phyloP scores from a whole-genome alignment of 768 basidiomycete species.

The Hydnomerulius pinastri region DNA sequence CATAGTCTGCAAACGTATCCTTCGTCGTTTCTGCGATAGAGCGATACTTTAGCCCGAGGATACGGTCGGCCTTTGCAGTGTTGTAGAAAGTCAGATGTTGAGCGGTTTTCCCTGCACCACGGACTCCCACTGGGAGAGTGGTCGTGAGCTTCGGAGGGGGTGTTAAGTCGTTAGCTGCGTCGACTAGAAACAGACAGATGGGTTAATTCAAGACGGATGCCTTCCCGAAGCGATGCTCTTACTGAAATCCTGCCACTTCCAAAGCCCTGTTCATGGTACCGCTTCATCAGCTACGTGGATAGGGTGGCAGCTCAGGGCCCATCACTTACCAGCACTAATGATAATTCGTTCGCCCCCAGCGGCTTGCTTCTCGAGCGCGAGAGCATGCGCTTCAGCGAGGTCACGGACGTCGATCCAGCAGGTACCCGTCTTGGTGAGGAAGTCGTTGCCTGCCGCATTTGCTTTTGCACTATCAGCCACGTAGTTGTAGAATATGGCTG shows the following conservation, averaged over 20 bases:
- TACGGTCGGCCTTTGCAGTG: conserved; percentile 37
- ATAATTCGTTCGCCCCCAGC: conserved; percentile 63
- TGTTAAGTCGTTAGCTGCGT: conserved; percentile 36
- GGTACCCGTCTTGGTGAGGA: conserved; percentile 23
- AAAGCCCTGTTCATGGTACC: conserved; percentile 22
- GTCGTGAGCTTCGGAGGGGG: conserved; percentile 34
- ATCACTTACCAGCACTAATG: conserved; percentile 36
- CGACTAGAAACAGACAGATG: conserved; percentile 25
- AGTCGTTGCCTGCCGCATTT: conserved; percentile 24
- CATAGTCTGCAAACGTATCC: conserved; percentile 46
- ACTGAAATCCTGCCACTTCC: conserved; percentile 36
- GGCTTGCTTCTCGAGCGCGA: conserved; percentile 49
- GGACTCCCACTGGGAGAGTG: conserved; percentile 34
- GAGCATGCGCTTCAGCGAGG: conserved; percentile 52
- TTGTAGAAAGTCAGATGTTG: conserved; percentile 33
- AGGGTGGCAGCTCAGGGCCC: no score
- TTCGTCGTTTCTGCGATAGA: conserved; percentile 40
- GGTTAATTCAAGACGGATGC: not conserved
- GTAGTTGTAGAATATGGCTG: conserved; percentile 34
- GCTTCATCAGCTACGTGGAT: no score
- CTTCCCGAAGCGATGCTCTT: not conserved
- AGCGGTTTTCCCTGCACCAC: conserved; percentile 32
- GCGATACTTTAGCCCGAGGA: conserved; percentile 45
- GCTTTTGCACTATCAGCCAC: conserved; percentile 27
- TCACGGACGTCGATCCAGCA: conserved; percentile 58